Evolutionary conservation across 2,329 filamentous ascomycete genomes (phyloP).

Genomic region (Sporothrix schenckii): DNA sequence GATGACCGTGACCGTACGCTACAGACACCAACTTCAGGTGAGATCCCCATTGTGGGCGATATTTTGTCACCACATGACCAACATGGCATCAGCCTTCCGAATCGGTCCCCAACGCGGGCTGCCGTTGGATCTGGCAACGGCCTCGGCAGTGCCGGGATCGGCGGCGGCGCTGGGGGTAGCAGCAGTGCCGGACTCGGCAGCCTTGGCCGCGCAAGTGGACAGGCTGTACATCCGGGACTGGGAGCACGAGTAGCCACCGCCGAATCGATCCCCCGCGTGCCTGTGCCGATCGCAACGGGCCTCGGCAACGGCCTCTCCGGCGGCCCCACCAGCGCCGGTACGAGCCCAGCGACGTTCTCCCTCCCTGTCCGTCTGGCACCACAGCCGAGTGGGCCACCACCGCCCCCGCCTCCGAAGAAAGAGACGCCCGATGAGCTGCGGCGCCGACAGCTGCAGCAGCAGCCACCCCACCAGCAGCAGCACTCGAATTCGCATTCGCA

Average conservation of each 20-base stretch:
- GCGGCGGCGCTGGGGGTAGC: slow-evolving; percentile 23
- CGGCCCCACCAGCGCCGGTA: slow-evolving; percentile 42
- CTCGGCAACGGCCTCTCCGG: slow-evolving; percentile 41
- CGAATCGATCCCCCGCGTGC: slow-evolving; percentile 56
- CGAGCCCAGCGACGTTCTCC: slow-evolving; percentile 57
- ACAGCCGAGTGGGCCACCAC: slow-evolving; percentile 60
- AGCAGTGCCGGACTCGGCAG: slow-evolving; percentile 43
- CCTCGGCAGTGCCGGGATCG: slow-evolving; percentile 22
- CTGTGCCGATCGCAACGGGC: slow-evolving; percentile 39
- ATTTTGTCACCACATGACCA: slow-evolving; percentile 60
- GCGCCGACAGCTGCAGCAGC: slow-evolving; percentile 35
- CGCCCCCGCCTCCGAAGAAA: slow-evolving; percentile 60
- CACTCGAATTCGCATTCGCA: slow-evolving; percentile 19
- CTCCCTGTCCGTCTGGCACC: slow-evolving; percentile 67
- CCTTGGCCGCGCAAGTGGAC: slow-evolving; percentile 51
- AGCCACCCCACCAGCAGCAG: slow-evolving; percentile 20
- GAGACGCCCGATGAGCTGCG: slow-evolving; percentile 58
- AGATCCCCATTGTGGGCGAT: slow-evolving; percentile 67
- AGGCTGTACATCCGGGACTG: slow-evolving; percentile 56
- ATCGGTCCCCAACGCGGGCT: slow-evolving; percentile 55
- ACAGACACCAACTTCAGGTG: slow-evolving; percentile 69
- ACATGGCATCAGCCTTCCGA: slow-evolving; percentile 47
- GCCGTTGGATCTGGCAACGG: slow-evolving; percentile 26
- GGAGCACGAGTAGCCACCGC: slow-evolving; percentile 56
- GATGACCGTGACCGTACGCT: slow-evolving; percentile 53